Base-by-base conservation (phyloP, 192 early-diverging fungal genomes). In the Backusella sp. region DNA sequence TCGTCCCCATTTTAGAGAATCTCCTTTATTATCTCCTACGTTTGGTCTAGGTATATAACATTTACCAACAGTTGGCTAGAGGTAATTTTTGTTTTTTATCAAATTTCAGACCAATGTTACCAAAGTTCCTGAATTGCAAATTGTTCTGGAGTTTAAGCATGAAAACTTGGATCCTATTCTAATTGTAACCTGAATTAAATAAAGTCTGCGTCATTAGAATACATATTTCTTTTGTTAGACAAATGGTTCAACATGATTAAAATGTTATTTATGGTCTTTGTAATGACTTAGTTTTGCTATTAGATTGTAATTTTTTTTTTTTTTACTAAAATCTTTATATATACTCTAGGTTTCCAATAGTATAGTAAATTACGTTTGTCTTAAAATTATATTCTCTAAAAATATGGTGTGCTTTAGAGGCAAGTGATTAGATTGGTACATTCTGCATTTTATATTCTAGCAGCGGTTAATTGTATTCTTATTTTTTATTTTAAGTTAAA, bases 161-260 rank as follows among this genome's bases (percentile, higher is more conserved):
- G 9, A 21, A 56, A 56, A 8, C 6, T 56, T 21, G 9, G n/a
- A 56, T 56, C 6, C 1, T 56, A 56, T 56, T 56, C 19, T 56
- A 56, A 56, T 56, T 56, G 8, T 56, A n/a, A 56, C n/a, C 21
- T 56, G n/a, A 56, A 56, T 56, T 56, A 56, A n/a, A 56, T 56
- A 8, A 56, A 21, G n/a, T 5, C 53, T n/a, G 21, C 8, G 53
- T 56, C 53, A 56, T 56, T 56, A 53, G 52, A 53, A 21, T 23
- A 21, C 52, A 53, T 53, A 53, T 23, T 53, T 53, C 52, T 23
- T 21, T 23, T 53, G 52, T 53, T 53, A 53, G 52, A 19, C 23
- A 53, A 8, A 53, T 53, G n/a, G 4, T 53, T 53, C 19, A 53
- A 53, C 19, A 21, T 21, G 21, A 53, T 53, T 23, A 53, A 53